Evolutionary conservation across 768 basidiomycete species (phyloP).

Genomic region (Candolleomyces aberdarensis): DNA sequence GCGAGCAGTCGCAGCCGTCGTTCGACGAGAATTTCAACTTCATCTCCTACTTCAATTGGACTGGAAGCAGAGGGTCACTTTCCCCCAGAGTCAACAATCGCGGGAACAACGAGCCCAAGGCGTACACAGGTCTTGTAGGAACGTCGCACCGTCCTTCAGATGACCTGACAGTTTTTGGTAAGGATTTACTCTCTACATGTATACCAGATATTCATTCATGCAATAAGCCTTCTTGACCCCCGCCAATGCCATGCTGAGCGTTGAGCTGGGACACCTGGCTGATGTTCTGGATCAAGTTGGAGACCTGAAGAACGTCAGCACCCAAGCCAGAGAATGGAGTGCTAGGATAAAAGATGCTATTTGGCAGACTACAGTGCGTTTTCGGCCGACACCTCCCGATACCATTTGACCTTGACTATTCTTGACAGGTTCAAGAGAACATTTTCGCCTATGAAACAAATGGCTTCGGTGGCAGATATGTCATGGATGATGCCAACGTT

Average conservation of each 20-base stretch:
- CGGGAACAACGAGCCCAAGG: constrained; percentile 76
- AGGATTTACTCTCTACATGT: neutral
- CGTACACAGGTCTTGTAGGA: constrained; percentile 70
- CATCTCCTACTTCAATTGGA: constrained; percentile 81
- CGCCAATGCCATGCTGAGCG: constrained; percentile 81
- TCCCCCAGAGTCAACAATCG: constrained; percentile 61
- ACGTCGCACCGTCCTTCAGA: constrained; percentile 79
- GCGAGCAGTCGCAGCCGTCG: constrained; percentile 71
- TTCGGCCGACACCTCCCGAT: neutral
- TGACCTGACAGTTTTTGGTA: constrained; percentile 67
- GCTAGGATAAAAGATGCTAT: constrained; percentile 55
- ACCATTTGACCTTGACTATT: neutral
- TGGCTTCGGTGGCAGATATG: constrained; percentile 67
- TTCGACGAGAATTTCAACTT: constrained; percentile 72
- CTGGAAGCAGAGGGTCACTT: constrained; percentile 62
- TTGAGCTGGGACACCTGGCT: constrained; percentile 63
- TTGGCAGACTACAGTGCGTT: constrained; percentile 55
- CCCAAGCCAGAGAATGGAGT: constrained; percentile 56
- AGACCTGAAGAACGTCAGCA: constrained; percentile 48
- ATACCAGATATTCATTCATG: neutral
- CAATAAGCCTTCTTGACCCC: constrained; percentile 67
- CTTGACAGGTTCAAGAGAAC: constrained; percentile 50
- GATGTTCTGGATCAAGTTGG: constrained; percentile 51
- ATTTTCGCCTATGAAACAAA: constrained; percentile 80
- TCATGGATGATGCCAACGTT: constrained; percentile 87